These are phyloP conservation scores for Ceraceosorus guamensis DNA, from an alignment of 1,284 basidiomycete genomes.

Conservation along the genomic window DNA sequence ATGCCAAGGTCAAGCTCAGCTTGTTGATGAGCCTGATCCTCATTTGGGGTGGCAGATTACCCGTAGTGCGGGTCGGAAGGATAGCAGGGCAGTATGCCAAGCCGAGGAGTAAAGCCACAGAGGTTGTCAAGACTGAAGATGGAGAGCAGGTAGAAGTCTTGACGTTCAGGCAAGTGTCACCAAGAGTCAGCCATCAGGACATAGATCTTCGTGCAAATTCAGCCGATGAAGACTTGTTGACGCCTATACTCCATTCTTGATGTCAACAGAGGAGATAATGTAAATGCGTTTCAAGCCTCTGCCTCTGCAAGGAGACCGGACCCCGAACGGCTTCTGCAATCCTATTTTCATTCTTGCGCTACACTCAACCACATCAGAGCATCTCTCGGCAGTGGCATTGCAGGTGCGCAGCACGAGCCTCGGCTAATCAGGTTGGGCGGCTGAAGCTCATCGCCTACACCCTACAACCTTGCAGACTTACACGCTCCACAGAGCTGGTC, in stretches of 20 bases:
- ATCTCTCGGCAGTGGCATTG: slow-evolving; percentile 81
- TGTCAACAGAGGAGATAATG: slow-evolving; percentile 76
- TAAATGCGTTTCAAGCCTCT: slow-evolving; percentile 68
- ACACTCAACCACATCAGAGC: slow-evolving; percentile 88
- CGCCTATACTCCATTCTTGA: neutral
- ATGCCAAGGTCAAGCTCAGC: slow-evolving; percentile 86
- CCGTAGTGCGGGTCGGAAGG: slow-evolving; percentile 38
- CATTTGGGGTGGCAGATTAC: slow-evolving; percentile 74
- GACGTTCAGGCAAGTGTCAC: slow-evolving; percentile 58
- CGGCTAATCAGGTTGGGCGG: no score
- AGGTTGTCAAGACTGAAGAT: slow-evolving; percentile 53
- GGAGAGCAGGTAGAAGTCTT: slow-evolving; percentile 48
- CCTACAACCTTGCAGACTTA: slow-evolving; percentile 48
- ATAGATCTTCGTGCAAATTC: no score
- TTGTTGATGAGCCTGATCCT: slow-evolving; percentile 91
- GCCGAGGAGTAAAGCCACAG: slow-evolving; percentile 78
- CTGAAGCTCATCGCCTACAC: no score
- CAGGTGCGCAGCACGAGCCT: slow-evolving; percentile 40
- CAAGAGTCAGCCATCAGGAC: neutral
- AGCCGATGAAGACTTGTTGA: no score
- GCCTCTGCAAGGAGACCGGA: slow-evolving; percentile 69
- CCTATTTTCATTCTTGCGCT: slow-evolving; percentile 90
- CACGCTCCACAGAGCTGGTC: slow-evolving; percentile 89
- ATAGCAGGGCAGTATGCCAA: slow-evolving; percentile 74
- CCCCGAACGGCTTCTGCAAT: slow-evolving; percentile 73